Conservation (phyloP, 257 asterid species). For the Solanum pimpinellifolium region DNA sequence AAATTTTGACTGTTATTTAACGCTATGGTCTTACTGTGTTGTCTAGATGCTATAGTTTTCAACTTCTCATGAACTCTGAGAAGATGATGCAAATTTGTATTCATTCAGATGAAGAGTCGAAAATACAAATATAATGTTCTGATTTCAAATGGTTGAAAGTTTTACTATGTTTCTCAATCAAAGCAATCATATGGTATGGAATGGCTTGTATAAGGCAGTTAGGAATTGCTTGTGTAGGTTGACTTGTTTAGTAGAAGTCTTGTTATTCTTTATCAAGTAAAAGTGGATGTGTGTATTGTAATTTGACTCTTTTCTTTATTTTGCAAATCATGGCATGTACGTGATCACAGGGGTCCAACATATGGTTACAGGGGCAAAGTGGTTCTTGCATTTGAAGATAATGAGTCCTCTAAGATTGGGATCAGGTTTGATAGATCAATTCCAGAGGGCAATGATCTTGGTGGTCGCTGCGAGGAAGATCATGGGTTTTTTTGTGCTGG, state of each 20-base stretch:
- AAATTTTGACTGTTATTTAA: neutral
- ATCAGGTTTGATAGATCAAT: constrained; percentile 77
- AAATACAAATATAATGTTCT: neutral
- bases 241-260: neutral
- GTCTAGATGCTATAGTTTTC: neutral
- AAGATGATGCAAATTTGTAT: neutral
- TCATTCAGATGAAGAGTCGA: neutral
- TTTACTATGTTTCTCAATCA: neutral
- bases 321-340: neutral
- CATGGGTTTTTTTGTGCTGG: constrained; percentile 91
- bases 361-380: constrained; percentile 75
- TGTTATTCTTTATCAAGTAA: neutral
- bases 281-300: neutral
- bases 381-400: constrained; percentile 77
- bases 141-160: neutral
- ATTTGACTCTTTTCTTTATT: neutral
- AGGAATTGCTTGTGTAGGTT: neutral
- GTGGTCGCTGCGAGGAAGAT: constrained; percentile 83
- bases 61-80: neutral
- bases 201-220: neutral
- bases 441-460: constrained; percentile 86
- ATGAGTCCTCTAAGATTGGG: constrained; percentile 81
- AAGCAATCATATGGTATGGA: neutral
- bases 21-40: neutral
- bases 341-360: constrained; percentile 56